Percentiles rank a stretch among this genome's conserved stretches.
These are phyloP conservation scores for Centaurea solstitialis DNA, from an alignment of 129 eudicot genomes.

Conservation along the genomic window DNA sequence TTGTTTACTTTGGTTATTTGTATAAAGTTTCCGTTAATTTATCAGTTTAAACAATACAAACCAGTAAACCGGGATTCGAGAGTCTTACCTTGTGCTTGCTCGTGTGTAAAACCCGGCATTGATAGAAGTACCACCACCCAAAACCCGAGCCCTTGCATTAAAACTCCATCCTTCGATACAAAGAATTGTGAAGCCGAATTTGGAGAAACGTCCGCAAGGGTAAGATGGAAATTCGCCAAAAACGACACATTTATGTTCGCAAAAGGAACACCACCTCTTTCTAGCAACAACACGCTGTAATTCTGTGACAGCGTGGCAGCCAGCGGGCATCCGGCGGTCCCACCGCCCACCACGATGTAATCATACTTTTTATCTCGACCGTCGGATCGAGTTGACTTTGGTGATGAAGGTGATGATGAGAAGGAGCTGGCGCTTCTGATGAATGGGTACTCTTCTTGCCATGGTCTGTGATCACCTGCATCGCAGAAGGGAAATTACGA, in stretches of 20 bases:
- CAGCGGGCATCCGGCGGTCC: constrained; percentile 96
- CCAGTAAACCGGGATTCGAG: neutral
- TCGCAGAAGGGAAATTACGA: neutral
- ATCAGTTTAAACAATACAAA: neutral
- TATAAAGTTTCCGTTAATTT: neutral
- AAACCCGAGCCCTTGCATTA: constrained; percentile 81
- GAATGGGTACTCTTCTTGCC: constrained; percentile 64
- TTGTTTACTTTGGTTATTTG: too few relatives aligned
- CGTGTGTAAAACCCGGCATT: constrained; percentile 98
- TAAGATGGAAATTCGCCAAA: constrained; percentile 75
- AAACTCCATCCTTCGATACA: constrained; percentile 85
- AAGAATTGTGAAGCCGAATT: constrained; percentile 78
- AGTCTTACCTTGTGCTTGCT: constrained; percentile 80
- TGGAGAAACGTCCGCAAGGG: constrained; percentile 74
- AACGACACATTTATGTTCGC: constrained; percentile 64
- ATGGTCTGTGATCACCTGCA: constrained; percentile 43
- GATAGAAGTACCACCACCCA: constrained; percentile 91
- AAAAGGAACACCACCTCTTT: constrained; percentile 98
- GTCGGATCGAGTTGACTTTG: constrained; percentile 36
- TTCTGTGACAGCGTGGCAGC: constrained; percentile 89
- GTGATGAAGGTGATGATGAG: constrained; percentile 37
- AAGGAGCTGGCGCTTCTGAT: constrained; percentile 73
- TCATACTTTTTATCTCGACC: constrained; percentile 45
- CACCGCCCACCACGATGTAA: constrained; percentile 90
- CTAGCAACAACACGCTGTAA: constrained; percentile 71